phyloP scores from a whole-genome alignment of 2,329 filamentous ascomycete genomes.

The Fusarium sp. region DNA sequence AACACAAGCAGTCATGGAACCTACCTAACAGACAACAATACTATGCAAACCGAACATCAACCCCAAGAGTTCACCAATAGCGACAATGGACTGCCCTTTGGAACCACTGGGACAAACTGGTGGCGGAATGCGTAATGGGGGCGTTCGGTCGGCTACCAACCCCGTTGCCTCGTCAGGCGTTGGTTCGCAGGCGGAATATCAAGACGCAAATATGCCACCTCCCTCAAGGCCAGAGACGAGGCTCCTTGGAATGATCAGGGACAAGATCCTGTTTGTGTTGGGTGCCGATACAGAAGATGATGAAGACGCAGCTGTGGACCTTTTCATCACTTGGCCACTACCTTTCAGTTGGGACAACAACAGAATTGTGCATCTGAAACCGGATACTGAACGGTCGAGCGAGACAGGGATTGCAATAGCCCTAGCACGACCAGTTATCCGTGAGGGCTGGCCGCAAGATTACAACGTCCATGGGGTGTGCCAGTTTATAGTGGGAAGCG shows the following conservation, averaged over 20 bases:
- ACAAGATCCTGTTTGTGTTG: neutral
- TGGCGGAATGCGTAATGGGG: no score
- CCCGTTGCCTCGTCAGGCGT: no score
- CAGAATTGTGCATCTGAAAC: neutral
- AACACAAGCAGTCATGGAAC: no score
- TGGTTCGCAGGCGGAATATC: no score
- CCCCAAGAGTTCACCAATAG: no score
- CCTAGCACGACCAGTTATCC: neutral
- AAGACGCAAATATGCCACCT: neutral
- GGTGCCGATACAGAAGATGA: accelerated
- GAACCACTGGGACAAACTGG: no score
- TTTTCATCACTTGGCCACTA: neutral
- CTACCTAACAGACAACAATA: no score
- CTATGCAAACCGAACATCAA: no score
- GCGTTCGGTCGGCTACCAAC: no score
- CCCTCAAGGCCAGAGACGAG: neutral
- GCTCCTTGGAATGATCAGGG: neutral
- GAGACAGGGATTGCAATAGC: no score
- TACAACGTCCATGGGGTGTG: accelerated
- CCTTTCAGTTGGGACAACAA: neutral
- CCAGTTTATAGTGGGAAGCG: neutral
- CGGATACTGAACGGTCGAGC: accelerated
- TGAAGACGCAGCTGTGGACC: neutral
- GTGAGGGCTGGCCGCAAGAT: neutral
- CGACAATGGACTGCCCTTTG: no score